Evolutionary conservation across 129 eudicot genomes (phyloP), one percentile per base, ranked within the genome.

Genomic region (Deinandra increscens): DNA sequence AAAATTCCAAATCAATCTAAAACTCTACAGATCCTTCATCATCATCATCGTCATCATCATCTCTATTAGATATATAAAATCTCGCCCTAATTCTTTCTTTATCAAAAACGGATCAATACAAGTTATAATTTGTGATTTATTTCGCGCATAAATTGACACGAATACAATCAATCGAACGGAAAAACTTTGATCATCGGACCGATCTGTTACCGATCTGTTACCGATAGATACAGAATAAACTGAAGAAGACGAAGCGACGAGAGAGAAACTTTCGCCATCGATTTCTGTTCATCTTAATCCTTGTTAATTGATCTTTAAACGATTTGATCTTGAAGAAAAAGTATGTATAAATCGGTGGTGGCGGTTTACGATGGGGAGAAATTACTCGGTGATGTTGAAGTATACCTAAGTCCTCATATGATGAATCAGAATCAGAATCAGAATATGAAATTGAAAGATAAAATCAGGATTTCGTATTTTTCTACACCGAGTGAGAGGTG

Each of bases 401-500:
- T 85, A 8, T 75, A 77, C 69, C 61, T 45, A 69, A 77, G 69
- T 42, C 83, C 72, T 66, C 79, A 58, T 51, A 66, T 71, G 64
- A 64, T 76, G 67, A 71, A 83, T 81, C 70, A 60, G 75, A 79
- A 79, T 12, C 60, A 74, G 67, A 71, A 83, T 81, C 70, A 60
- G 75, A 79, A 79, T 12, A 31, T 68, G 72, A 81, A 66, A 78
- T 44, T 70, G 43, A 82, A 74, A 53, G 96, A 84, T 73, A 77
- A 77, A 77, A 86, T 94, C 70, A 77, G 85, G 84, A 87, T 94
- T 22, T 72, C 80, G 20, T 83, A 87, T 49, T 85, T 68, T 46
- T 87, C 99, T 0, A 80, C 79, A 36, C 81, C 87, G 2, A 90
- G 99, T 75, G 99, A 93, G 72, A 84, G 97, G 66, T 93, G 98